Percentiles rank a stretch among this genome's conserved stretches.
Evolutionary conservation across 2,329 filamentous ascomycete species (phyloP).

Genomic region (Hypoxylon sp.): DNA sequence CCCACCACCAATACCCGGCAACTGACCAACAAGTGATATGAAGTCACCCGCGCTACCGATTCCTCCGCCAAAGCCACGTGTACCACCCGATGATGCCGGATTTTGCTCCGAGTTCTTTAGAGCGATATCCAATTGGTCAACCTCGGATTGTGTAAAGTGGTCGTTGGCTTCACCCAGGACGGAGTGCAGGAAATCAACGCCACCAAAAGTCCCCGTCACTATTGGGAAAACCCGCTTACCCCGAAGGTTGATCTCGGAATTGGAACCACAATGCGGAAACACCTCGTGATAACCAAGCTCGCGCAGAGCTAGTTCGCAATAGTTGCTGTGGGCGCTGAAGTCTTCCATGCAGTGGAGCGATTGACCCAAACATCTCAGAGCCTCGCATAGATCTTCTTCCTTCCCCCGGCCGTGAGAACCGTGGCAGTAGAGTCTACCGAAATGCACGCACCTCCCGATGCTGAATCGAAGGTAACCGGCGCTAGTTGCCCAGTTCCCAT

Average conservation of each 20-base stretch:
- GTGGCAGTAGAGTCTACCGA: conserved; percentile 79
- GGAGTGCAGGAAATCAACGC: conserved; percentile 87
- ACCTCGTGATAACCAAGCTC: conserved; percentile 79
- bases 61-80: conserved; percentile 60
- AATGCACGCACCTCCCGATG: conserved; percentile 81
- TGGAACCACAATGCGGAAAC: conserved; percentile 80
- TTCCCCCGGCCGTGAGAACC: conserved; percentile 74
- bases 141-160: conserved; percentile 87
- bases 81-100: conserved; percentile 55
- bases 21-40: conserved; percentile 79
- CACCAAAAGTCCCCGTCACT: conserved; percentile 83
- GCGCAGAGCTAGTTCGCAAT: conserved; percentile 81
- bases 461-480: conserved; percentile 86
- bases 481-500: conserved; percentile 89
- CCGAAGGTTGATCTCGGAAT: conserved; percentile 74
- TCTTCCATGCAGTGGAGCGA: conserved; percentile 84
- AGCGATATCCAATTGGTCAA: conserved; percentile 83
- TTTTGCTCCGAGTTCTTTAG: conserved; percentile 76
- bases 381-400: conserved; percentile 85
- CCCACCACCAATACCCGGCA: conserved; percentile 78
- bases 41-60: conserved; percentile 68
- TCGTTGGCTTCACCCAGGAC: conserved; percentile 83
- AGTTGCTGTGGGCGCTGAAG: conserved; percentile 86
- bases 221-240: conserved; percentile 80
- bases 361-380: conserved; percentile 81